Evolutionary conservation across 2,329 filamentous ascomycete species (phyloP).

Genomic region (Zymoseptoria passerinii): DNA sequence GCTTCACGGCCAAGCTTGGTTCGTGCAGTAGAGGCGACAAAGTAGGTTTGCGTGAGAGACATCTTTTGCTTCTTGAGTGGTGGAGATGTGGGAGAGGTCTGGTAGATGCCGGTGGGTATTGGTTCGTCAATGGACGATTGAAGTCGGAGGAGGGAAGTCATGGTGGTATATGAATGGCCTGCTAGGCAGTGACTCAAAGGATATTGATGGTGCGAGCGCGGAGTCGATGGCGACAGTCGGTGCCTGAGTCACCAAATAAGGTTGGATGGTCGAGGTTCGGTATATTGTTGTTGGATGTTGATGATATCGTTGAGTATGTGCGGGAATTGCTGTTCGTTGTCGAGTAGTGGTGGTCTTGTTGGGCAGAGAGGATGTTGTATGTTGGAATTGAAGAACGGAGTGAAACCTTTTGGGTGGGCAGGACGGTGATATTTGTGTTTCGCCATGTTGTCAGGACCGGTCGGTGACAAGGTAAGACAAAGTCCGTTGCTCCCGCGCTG

Average conservation of each 20-base stretch:
- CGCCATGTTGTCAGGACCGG: not conserved
- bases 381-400: not conserved
- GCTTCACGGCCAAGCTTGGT: conserved; percentile 93
- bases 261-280: not conserved
- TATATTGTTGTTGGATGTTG: too few species aligned
- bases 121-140: conserved; percentile 41
- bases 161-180: conserved; percentile 23
- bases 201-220: not conserved
- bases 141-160: conserved; percentile 44
- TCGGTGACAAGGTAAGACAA: not conserved
- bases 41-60: conserved; percentile 98
- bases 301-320: not conserved
- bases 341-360: not conserved
- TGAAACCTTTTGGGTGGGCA: not conserved
- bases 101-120: conserved; percentile 37
- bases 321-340: not conserved
- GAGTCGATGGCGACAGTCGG: not conserved
- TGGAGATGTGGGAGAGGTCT: conserved; percentile 34
- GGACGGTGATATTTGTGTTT: not conserved
- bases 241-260: not conserved
- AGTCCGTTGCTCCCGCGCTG: not conserved
- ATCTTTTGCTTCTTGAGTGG: conserved; percentile 66
- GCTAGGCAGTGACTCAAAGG: not conserved
- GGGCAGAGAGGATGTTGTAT: not conserved
- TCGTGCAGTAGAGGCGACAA: conserved; percentile 91